Base-by-base conservation (phyloP, 768 basidiomycete species). In the Boletus subparvulus region DNA sequence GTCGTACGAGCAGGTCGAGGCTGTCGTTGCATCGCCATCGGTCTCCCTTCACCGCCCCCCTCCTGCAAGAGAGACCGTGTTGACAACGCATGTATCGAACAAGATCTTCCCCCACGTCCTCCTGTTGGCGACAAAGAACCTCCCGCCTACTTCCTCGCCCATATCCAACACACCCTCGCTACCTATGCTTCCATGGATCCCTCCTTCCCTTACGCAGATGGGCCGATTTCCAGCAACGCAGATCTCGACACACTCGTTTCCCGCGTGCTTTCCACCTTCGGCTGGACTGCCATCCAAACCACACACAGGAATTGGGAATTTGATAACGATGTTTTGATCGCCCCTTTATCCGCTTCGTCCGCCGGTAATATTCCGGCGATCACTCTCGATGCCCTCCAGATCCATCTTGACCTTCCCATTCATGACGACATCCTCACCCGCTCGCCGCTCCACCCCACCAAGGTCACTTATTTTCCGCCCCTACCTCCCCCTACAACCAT, bases 141-240 rank as follows among this genome's bases (percentile, higher is more conserved):
- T 2, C 70, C 72, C 8, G 63, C 62, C 12, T 73, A 72, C 56
- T 70, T 73, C 50, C 57, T 65, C 30, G 44, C 52, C 37, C 74
- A 79, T 62, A 71, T 78, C 37, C 69, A 73, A 43, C 75, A 77
- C 43, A 80, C 79, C 74, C 75, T 84, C 32, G 77, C 80, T 61
- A 58, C 62, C 16, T 75, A 82, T 60, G 75, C 82, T 39, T 79
- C 81, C 21, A 71, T 72, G 51, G 70, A 78, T 41, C 63, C 67
- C 28, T 59, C 48, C 54, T 69, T 60, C 67, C 68, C 61, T 50
- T 67, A 66, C 63, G 69, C 43, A 66, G 63, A 59, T 54, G 54
- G 7, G 28, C 60, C 55, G 43, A 55, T 65, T 42, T 48, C 56
- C 32, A 56, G 48, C 58, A 60, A 35, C 43, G 54, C 52, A 50